phyloP scores from a whole-genome alignment of 345 rosid genomes.

The Physaria fendleri region DNA sequence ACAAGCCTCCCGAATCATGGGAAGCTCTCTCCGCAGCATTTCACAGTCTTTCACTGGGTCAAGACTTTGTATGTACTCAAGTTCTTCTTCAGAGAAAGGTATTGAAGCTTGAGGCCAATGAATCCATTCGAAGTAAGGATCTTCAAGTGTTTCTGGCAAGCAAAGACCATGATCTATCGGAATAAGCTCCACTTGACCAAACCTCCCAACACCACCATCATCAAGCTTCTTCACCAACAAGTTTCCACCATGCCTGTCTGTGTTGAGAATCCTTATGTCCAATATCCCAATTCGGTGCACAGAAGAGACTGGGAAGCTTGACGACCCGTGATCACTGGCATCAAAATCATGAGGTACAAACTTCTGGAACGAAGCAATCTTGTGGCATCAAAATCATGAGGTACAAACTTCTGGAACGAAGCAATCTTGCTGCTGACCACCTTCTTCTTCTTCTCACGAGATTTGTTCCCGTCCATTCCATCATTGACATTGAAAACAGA shows the following conservation, averaged over 20 bases:
- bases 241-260: conserved; percentile 71
- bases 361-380: conserved; percentile 74
- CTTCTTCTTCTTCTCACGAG: conserved; percentile 39
- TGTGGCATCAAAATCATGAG: conserved; percentile 77
- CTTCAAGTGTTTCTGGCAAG: conserved; percentile 59
- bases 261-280: conserved; percentile 63
- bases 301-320: conserved; percentile 59
- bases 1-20: conserved; percentile 62
- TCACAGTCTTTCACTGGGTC: conserved; percentile 43
- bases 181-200: conserved; percentile 53
- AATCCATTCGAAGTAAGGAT: conserved; percentile 70
- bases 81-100: conserved; percentile 69
- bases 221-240: conserved; percentile 57
- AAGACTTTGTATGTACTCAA: conserved; percentile 45
- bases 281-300: conserved; percentile 68
- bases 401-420: conserved; percentile 61
- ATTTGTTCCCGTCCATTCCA: conserved; percentile 44
- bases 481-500: conserved; percentile 57
- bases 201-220: conserved; percentile 34
- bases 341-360: conserved; percentile 70
- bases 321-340: conserved; percentile 67
- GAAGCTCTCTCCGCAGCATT: conserved; percentile 50
- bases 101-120: conserved; percentile 72
- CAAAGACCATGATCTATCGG: conserved; percentile 72
- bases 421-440: conserved; percentile 64